Evolutionary conservation across 805 yeast genomes (phyloP), one percentile per base, ranked within the genome.

Genomic region (Myxozyma kluyveri): DNA sequence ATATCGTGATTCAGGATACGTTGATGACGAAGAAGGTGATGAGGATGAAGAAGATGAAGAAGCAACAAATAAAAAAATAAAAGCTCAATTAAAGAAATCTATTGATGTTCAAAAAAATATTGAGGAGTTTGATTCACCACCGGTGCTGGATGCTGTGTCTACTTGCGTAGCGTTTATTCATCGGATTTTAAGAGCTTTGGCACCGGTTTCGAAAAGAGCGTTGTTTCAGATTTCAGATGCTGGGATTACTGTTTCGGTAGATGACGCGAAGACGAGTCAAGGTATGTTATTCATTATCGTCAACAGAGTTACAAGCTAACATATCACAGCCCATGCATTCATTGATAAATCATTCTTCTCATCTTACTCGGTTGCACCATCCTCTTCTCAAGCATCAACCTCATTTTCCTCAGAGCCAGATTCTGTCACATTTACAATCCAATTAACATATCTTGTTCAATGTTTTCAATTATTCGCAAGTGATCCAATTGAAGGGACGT

Each of bases 391-490:
- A 5, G 23, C 22, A 19, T 21, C 44, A 14, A 12, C 27, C 7
- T 21, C 14, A 22, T 21, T 9, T 35, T n/a, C 26, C 18, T 4
- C 47, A 5, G 4, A 12, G 22, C 38, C n/a, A 7, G 47, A 21
- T 29, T n/a, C 45, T 2, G 49, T 45, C 17, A 4, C 47, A 17
- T 49, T 56, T 17, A 21, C 49, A 14, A 29, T 56, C 24, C 46
- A 57, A 24, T 45, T 56, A n/a, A 29, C 37, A 12, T 42, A 57
- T 24, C 47, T 56, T 5, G 50, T 56, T 19, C 54, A 49, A 17
- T 56, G 60, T 33, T 44, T 56, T 24, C 60, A 56, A 49, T 53
- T 56, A 14, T 56, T 56, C 39, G 54, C 58, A 12, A 42, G 21
- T 21, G 42, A 48, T 31, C 38, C 19, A n/a, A 14, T 18, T n/a